Evolutionary conservation across 805 yeast species (phyloP).

Genomic region (Saturnispora zaruensis): DNA sequence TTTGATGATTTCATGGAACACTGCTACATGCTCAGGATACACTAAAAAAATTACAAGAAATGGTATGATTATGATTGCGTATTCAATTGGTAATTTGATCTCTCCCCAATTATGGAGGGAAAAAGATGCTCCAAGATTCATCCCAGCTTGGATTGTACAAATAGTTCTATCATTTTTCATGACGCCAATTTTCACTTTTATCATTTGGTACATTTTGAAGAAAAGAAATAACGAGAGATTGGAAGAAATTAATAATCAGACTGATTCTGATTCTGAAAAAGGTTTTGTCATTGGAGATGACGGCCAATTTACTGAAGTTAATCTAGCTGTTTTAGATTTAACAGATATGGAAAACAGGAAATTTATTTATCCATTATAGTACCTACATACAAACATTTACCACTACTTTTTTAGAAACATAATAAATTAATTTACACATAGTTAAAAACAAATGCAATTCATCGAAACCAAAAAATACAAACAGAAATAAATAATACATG

Average conservation of each 20-base stretch:
- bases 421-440: background rate
- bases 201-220: constrained; percentile 37
- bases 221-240: constrained; percentile 33
- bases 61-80: constrained; percentile 39
- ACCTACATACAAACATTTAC: background rate
- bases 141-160: constrained; percentile 48
- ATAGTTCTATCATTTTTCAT: constrained; percentile 41
- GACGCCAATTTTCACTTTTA: constrained; percentile 37
- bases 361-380: constrained; percentile 42
- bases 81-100: constrained; percentile 41
- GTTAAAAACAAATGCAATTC: background rate
- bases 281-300: constrained; percentile 24
- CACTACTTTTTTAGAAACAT: background rate
- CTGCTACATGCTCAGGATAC: constrained; percentile 37
- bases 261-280: constrained; percentile 16
- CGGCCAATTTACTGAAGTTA: constrained; percentile 23
- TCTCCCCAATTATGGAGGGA: constrained; percentile 50
- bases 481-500: background rate
- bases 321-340: constrained; percentile 40
- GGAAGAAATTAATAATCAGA: constrained; percentile 6
- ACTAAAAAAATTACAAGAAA: constrained; percentile 44
- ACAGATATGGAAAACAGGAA: constrained; percentile 46
- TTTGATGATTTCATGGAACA: constrained; percentile 20
- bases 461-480: background rate
- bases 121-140: constrained; percentile 40